phyloP scores from a whole-genome alignment of 345 rosid species.

The Barbarea vulgaris region DNA sequence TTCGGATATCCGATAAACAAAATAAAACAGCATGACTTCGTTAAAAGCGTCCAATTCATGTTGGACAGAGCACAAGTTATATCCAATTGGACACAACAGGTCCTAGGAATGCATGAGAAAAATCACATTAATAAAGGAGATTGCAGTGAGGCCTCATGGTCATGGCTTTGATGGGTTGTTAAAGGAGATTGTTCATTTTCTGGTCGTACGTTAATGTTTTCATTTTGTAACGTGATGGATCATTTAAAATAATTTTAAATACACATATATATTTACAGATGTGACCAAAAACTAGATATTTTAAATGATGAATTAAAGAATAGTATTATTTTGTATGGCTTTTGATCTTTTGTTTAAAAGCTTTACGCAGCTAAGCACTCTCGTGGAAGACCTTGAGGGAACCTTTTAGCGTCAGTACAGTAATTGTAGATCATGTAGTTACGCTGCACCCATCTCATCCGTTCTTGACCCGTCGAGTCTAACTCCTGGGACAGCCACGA shows the following conservation, averaged over 20 bases:
- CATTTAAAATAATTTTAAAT: not conserved
- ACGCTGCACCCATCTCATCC: conserved; percentile 40
- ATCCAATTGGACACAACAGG: not conserved
- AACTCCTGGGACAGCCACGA: conserved; percentile 30
- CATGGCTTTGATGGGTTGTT: not conserved
- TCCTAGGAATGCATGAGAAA: not conserved
- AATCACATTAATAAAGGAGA: not conserved
- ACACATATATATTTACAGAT: not conserved
- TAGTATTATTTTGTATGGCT: not conserved
- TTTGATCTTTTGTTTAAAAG: conserved; percentile 1
- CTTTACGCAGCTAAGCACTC: conserved; percentile 41
- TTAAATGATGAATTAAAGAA: conserved; percentile 22
- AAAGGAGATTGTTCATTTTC: too few species aligned
- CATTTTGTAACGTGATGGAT: not conserved
- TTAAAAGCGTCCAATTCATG: not conserved
- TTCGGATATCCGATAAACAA: not conserved
- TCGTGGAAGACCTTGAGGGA: conserved; percentile 43
- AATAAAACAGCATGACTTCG: not conserved
- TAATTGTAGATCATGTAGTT: conserved; percentile 47
- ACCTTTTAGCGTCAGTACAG: conserved; percentile 37
- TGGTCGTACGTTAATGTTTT: not conserved
- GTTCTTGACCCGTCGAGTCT: conserved; percentile 33
- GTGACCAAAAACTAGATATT: not conserved
- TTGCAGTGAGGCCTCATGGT: not conserved
- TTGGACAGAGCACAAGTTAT: not conserved